Evolutionary conservation across 2,329 filamentous ascomycete species (phyloP).

Genomic region (Aspergillus sp.): DNA sequence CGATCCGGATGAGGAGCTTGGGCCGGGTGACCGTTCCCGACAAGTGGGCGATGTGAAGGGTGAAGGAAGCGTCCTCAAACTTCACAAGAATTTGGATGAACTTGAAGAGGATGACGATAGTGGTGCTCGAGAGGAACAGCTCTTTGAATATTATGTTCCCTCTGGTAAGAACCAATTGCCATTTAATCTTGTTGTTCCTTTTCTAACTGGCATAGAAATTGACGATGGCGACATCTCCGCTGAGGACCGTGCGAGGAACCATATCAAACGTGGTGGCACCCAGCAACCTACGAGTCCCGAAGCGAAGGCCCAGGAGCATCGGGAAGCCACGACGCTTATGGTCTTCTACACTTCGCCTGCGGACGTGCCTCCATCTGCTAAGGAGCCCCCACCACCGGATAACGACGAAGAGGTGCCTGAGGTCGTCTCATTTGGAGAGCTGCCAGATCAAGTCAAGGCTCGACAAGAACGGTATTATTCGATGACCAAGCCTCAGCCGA

Average conservation of each 20-base stretch:
- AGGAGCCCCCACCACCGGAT: conserved; percentile 43
- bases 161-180: conserved; percentile 29
- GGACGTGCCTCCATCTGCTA: conserved; percentile 48
- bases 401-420: conserved; percentile 38
- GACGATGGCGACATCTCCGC: conserved; percentile 37
- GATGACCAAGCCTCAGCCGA: conserved; percentile 28
- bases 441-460: conserved; percentile 40
- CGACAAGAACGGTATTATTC: conserved; percentile 45
- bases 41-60: conserved; percentile 61
- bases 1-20: conserved; percentile 63
- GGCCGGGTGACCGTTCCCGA: conserved; percentile 58
- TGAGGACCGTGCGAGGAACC: conserved; percentile 38
- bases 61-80: conserved; percentile 52
- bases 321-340: conserved; percentile 50
- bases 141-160: conserved; percentile 34
- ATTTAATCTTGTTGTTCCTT: background rate
- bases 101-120: conserved; percentile 61
- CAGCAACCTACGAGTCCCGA: conserved; percentile 41
- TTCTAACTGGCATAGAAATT: conserved; percentile 32
- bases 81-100: conserved; percentile 56
- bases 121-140: conserved; percentile 42
- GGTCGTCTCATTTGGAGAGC: conserved; percentile 43
- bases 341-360: conserved; percentile 47
- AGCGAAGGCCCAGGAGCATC: conserved; percentile 45
- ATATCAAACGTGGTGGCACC: conserved; percentile 44